Evolutionary conservation across 2,329 filamentous ascomycete species (phyloP), one percentile per base, ranked within the genome.

Genomic region (Passalora sequoiae): DNA sequence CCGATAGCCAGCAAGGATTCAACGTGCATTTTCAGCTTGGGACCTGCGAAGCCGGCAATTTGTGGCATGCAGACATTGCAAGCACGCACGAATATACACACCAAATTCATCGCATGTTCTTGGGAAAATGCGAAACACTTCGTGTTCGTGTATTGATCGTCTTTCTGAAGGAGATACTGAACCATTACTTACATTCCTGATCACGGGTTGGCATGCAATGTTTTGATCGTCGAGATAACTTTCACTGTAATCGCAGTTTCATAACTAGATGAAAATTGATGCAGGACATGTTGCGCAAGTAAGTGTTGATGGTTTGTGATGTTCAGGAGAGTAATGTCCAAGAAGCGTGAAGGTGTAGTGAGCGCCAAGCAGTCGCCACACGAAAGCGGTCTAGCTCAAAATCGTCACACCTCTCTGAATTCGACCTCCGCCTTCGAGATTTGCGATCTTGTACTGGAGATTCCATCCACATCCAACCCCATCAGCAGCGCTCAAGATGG

Each of bases 401-500:
- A n/a, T n/a, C n/a, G n/a, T 28, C 10, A 28, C 25, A 28, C 25
- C 5, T 31, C 29, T 17, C 1, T 15, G 13, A 33, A 9, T 33
- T 33, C 30, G 17, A n/a, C n/a, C n/a, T n/a, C n/a, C n/a, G n/a
- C n/a, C n/a, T n/a, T n/a, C n/a, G n/a, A n/a, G n/a, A n/a, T 19
- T 16, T 15, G 7, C 36, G 30, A 32, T 19, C 9, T 27, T 32
- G 25, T 27, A 12, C 15, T 29, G 2, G 13, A 44, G 21, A 33
- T 22, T 46, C 32, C 21, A 39, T 41, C n/a, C n/a, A n/a, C n/a
- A n/a, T 43, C 27, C 45, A 46, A 44, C 46, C 47, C 46, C 49
- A 40, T 44, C 41, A 44, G 31, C 33, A 39, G 10, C 25, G 20
- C 7, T 21, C 24, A 39, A 38, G 27, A 44, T 44, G 41, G 40